A percentile compares a stretch with the other conserved stretches of the same genome.
These are phyloP conservation scores for Phytophthora citricola DNA, from an alignment of 352 stramenopile genomes.

Conservation along the genomic window DNA sequence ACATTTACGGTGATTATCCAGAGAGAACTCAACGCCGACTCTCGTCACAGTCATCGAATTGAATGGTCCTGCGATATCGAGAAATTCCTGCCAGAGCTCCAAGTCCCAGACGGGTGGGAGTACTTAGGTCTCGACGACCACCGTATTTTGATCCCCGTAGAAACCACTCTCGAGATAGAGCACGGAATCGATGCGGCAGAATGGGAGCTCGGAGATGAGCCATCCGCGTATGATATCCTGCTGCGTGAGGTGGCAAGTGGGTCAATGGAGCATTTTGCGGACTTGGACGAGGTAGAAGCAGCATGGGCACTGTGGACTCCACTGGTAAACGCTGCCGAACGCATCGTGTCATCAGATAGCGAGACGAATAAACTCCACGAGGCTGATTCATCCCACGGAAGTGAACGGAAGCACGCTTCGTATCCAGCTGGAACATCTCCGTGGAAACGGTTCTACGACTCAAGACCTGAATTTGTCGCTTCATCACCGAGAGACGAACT, in stretches of 20 bases:
- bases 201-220: slow-evolving; percentile 45
- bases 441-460: slow-evolving; percentile 12
- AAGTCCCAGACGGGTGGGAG: slow-evolving; percentile 21
- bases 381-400: background rate
- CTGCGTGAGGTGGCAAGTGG: slow-evolving; percentile 31
- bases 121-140: slow-evolving; percentile 7
- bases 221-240: slow-evolving; percentile 46
- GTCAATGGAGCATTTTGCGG: slow-evolving; percentile 45
- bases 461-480: background rate
- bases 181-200: background rate
- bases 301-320: slow-evolving; percentile 72
- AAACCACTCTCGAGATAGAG: background rate
- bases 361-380: background rate
- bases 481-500: slow-evolving; percentile 25
- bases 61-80: slow-evolving; percentile 47
- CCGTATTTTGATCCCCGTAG: slow-evolving; percentile 11
- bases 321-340: slow-evolving; percentile 49
- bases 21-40: slow-evolving; percentile 27
- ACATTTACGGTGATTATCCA: slow-evolving; percentile 48
- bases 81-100: slow-evolving; percentile 1
- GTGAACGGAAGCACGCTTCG: background rate
- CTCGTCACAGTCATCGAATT: slow-evolving; percentile 32
- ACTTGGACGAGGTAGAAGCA: slow-evolving; percentile 66
- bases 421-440: slow-evolving; percentile 30
- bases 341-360: background rate